A percentile compares a stretch with the other conserved stretches of the same genome.
Evolutionary conservation across 2,329 filamentous ascomycete genomes (phyloP).

Genomic region (Verticillium nonalfalfae): DNA sequence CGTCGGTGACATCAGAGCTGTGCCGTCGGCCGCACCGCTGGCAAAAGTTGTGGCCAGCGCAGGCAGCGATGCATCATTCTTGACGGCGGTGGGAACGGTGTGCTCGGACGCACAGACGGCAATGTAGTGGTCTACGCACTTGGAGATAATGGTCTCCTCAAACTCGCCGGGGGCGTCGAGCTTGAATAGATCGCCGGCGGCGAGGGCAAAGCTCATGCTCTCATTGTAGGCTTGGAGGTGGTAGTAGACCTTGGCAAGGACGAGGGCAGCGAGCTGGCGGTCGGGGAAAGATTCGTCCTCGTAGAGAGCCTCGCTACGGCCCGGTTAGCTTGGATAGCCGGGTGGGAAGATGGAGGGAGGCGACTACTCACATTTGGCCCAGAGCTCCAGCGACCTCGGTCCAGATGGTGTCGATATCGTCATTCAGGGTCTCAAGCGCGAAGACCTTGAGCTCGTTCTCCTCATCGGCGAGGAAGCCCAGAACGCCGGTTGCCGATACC

Average conservation of each 20-base stretch:
- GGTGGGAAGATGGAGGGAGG: not conserved
- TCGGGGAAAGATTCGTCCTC: constrained; percentile 95
- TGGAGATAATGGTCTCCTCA: constrained; percentile 97
- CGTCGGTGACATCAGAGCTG: constrained; percentile 74
- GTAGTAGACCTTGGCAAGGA: constrained; percentile 97
- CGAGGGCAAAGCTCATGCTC: constrained; percentile 96
- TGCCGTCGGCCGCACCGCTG: constrained; percentile 58
- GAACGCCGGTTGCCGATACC: constrained; percentile 87
- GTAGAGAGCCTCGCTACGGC: constrained; percentile 81
- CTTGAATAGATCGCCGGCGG: constrained; percentile 91
- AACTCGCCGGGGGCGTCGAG: constrained; percentile 89
- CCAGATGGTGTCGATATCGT: constrained; percentile 96
- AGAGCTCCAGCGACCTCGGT: constrained; percentile 91
- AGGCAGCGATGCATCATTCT: constrained; percentile 43
- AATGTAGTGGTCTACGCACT: constrained; percentile 97
- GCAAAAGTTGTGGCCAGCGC: constrained; percentile 77
- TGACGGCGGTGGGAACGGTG: constrained; percentile 34
- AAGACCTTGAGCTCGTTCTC: constrained; percentile 93
- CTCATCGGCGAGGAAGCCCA: constrained; percentile 92
- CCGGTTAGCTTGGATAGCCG: constrained; percentile 7
- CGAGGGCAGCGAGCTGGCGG: constrained; percentile 86
- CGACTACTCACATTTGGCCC: constrained; percentile 70
- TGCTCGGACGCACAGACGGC: constrained; percentile 56
- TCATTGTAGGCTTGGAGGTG: constrained; percentile 98
- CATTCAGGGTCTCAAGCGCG: constrained; percentile 89